Evolutionary conservation across 495 filamentous ascomycete genomes (phyloP).

Genomic region (Hypoxylon intermedium): DNA sequence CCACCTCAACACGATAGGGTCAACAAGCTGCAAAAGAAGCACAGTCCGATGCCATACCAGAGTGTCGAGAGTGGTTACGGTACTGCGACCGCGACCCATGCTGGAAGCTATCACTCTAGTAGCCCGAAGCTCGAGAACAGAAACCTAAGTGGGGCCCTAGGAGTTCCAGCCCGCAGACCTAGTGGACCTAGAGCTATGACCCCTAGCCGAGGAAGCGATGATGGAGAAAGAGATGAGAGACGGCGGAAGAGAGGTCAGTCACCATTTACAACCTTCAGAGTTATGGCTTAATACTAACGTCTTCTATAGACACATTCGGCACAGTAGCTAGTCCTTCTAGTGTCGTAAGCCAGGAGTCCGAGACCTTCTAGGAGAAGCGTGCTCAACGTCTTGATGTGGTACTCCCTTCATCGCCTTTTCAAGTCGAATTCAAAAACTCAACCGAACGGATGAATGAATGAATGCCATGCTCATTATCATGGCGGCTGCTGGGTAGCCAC

Average conservation of each 20-base stretch:
- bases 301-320: constrained; percentile 59
- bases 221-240: constrained; percentile 50
- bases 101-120: constrained; percentile 48
- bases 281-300: constrained; percentile 10
- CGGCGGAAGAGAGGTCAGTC: constrained; percentile 60
- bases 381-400: constrained; percentile 33
- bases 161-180: constrained; percentile 51
- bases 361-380: constrained; percentile 57
- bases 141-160: constrained; percentile 54
- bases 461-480: constrained; percentile 13
- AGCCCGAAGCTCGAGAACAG: constrained; percentile 56
- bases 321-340: constrained; percentile 50
- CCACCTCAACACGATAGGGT: constrained; percentile 48
- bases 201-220: constrained; percentile 48
- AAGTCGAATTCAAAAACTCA: constrained; percentile 33
- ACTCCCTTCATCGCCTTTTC: constrained; percentile 36
- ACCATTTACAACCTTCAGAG: neutral
- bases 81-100: constrained; percentile 52
- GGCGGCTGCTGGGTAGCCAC: constrained; percentile 34
- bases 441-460: constrained; percentile 21
- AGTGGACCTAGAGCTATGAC: constrained; percentile 63
- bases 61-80: constrained; percentile 59
- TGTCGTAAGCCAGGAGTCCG: constrained; percentile 54
- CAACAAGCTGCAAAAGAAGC: constrained; percentile 52
- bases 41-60: constrained; percentile 53